These are phyloP conservation scores for Colletotrichum ledebouriae DNA, from an alignment of 2,329 filamentous ascomycete genomes.

Conservation along the genomic window DNA sequence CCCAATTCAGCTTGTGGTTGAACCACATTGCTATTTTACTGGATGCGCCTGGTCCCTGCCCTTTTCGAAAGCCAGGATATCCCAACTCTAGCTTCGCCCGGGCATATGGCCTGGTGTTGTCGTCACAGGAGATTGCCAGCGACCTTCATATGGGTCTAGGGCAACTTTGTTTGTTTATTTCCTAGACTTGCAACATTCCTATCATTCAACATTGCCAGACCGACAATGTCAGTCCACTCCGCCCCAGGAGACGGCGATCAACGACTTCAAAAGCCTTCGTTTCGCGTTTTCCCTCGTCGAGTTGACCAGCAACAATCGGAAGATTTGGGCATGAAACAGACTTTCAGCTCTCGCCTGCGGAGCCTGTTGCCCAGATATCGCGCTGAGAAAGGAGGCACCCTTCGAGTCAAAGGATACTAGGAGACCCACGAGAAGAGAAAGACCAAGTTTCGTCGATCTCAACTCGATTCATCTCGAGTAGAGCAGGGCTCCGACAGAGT, in stretches of 20 bases:
- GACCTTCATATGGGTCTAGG: not conserved
- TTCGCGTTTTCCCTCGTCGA: conserved; percentile 3
- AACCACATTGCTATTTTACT: not conserved
- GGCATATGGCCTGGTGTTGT: not conserved
- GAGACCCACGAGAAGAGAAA: conserved; percentile 43
- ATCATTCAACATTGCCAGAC: not conserved
- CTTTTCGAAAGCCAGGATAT: conserved; percentile 21
- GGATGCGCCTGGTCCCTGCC: not conserved
- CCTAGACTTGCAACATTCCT: conserved; percentile 9
- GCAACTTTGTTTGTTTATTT: conserved; percentile 33
- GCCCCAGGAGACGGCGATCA: conserved; percentile 8
- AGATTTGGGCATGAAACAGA: conserved; percentile 40
- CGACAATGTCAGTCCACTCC: conserved; percentile 28
- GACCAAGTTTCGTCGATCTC: conserved; percentile 19
- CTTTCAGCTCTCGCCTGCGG: conserved; percentile 57
- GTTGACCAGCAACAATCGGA: conserved; percentile 6
- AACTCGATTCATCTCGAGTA: conserved; percentile 14
- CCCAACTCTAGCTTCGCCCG: conserved; percentile 1
- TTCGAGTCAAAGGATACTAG: conserved; percentile 52
- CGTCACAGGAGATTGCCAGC: conserved; percentile 11
- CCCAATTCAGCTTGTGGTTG: not conserved
- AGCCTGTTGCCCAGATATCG: conserved; percentile 63
- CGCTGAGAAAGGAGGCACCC: conserved; percentile 64
- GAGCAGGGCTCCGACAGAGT: conserved; percentile 49
- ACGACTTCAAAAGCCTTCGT: conserved; percentile 16